Evolutionary conservation across 306 rosid genomes (phyloP).

Genomic region (Coriaria nepalensis): DNA sequence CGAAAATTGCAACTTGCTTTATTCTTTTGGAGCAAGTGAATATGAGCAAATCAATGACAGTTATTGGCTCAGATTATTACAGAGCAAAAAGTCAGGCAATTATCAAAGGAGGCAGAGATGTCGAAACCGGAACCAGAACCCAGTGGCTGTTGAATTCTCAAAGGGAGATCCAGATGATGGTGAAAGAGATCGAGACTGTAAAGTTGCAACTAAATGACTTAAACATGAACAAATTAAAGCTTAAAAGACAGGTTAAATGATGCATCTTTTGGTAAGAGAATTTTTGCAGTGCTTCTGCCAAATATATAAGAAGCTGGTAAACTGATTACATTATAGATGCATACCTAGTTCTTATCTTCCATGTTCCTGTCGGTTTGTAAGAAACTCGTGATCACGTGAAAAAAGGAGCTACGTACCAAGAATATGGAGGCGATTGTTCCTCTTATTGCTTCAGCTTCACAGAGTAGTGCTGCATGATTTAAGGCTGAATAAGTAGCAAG

Average conservation of each 20-base stretch:
- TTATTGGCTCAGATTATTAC: slow-evolving; percentile 17
- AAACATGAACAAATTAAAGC: slow-evolving; percentile 42
- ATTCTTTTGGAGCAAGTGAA: slow-evolving; percentile 50
- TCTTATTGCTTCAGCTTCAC: too few relatives aligned
- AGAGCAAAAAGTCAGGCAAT: slow-evolving; percentile 28
- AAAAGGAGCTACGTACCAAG: too few relatives aligned
- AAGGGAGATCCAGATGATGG: slow-evolving; percentile 40
- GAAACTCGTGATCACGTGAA: too few relatives aligned
- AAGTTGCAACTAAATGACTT: slow-evolving; percentile 51
- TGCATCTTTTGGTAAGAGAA: slow-evolving; percentile 21
- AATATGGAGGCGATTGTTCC: too few relatives aligned
- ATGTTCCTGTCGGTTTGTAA: too few relatives aligned
- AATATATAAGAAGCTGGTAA: too few relatives aligned
- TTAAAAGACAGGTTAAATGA: slow-evolving; percentile 37
- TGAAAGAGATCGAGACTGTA: slow-evolving; percentile 50
- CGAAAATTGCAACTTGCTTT: slow-evolving; percentile 28
- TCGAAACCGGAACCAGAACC: neutral
- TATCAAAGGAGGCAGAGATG: slow-evolving; percentile 25
- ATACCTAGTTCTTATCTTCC: too few relatives aligned
- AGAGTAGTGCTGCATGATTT: too few relatives aligned
- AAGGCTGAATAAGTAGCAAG: too few relatives aligned
- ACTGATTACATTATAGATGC: too few relatives aligned
- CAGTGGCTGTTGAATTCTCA: slow-evolving; percentile 20
- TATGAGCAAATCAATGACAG: slow-evolving; percentile 25
- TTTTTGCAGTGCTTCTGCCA: neutral